phyloP scores from a whole-genome alignment of 2,329 filamentous ascomycete species.

The Ceratocystis huliohia region DNA sequence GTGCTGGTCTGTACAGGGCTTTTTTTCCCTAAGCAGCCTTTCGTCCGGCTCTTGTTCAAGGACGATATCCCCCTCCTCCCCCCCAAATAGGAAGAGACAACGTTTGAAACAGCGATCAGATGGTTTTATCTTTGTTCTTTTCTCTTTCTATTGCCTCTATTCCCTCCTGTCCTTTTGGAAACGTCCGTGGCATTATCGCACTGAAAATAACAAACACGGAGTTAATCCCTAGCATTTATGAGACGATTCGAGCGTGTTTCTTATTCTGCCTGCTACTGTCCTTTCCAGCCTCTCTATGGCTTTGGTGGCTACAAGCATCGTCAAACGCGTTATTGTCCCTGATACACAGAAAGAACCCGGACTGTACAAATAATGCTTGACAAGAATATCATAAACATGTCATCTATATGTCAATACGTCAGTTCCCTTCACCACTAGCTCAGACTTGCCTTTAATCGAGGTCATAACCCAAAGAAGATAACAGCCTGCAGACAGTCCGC shows the following conservation, averaged over 20 bases:
- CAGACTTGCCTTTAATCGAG: constrained; percentile 53
- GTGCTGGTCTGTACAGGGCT: neutral
- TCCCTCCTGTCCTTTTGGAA: no score
- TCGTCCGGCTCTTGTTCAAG: neutral
- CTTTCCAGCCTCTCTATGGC: neutral
- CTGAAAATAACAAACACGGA: neutral
- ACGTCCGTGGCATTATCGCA: no score
- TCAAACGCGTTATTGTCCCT: neutral
- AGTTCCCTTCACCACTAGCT: constrained; percentile 30
- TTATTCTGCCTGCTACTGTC: neutral
- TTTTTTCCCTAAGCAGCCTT: neutral
- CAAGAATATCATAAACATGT: neutral
- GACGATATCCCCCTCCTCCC: neutral
- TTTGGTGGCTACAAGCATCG: neutral
- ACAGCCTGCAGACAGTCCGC: constrained; percentile 5
- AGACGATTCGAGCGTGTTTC: neutral
- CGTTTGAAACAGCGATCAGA: constrained; percentile 10
- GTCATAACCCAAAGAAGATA: constrained; percentile 32
- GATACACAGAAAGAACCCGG: neutral
- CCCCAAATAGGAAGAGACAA: constrained; percentile 3
- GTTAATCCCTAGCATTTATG: neutral
- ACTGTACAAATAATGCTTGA: neutral
- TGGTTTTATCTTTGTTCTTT: neutral
- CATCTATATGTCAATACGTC: neutral
- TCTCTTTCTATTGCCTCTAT: neutral